Percentiles rank a stretch among this genome's conserved stretches.
phyloP scores from a whole-genome alignment of 2,329 filamentous ascomycete species.

The Pseudogymnoascus sp. region DNA sequence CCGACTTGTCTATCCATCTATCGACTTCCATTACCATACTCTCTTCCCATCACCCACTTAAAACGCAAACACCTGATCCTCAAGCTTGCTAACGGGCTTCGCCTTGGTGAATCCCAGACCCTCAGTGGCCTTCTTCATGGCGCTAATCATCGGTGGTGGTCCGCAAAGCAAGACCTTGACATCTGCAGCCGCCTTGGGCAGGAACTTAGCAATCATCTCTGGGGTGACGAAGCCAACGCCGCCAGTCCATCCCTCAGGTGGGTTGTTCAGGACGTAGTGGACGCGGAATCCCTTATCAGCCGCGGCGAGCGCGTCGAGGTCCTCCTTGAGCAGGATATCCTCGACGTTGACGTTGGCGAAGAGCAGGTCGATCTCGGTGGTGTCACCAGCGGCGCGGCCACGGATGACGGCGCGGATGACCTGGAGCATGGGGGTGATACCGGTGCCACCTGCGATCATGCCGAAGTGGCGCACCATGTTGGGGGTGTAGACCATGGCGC shows the following conservation, averaged over 20 bases:
- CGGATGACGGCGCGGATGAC: slow-evolving; percentile 84
- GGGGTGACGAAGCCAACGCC: slow-evolving; percentile 91
- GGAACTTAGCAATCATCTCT: slow-evolving; percentile 87
- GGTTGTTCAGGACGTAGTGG: slow-evolving; percentile 95
- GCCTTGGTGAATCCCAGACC: slow-evolving; percentile 87
- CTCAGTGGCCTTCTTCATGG: slow-evolving; percentile 93
- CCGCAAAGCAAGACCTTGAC: slow-evolving; percentile 94
- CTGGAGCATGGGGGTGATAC: slow-evolving; percentile 98
- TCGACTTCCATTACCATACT: neutral
- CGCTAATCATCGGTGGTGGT: slow-evolving; percentile 91
- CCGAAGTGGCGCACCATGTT: slow-evolving; percentile 96
- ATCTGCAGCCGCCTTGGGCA: slow-evolving; percentile 76
- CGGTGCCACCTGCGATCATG: slow-evolving; percentile 96
- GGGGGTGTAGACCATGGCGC: slow-evolving; percentile 92
- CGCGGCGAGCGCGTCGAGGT: slow-evolving; percentile 70
- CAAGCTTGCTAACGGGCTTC: slow-evolving; percentile 89
- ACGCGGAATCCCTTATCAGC: slow-evolving; percentile 78
- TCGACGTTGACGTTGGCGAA: slow-evolving; percentile 93
- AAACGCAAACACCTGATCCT: slow-evolving; percentile 97
- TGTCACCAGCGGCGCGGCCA: slow-evolving; percentile 70
- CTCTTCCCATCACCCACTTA: slow-evolving; percentile 34
- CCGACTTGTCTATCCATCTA: neutral
- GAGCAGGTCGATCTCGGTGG: slow-evolving; percentile 85
- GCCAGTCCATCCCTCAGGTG: slow-evolving; percentile 83
- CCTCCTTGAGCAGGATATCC: slow-evolving; percentile 89